Percentiles rank a stretch among this genome's conserved stretches.
Conservation (phyloP, 805 yeast genomes). For the Cyberlindnera mrakii region DNA sequence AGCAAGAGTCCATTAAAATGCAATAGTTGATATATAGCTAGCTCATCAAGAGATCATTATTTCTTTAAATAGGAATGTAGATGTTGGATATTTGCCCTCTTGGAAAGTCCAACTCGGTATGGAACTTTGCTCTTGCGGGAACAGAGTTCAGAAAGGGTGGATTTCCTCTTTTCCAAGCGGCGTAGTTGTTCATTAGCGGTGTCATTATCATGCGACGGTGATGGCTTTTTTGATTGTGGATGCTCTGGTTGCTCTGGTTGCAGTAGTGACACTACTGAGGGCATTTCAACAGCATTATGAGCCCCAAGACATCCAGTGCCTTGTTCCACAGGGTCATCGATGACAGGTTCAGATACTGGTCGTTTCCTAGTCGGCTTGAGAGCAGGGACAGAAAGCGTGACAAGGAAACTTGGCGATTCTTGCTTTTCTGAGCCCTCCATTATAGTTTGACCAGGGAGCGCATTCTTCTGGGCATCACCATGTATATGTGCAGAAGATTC, state of each 20-base stretch:
- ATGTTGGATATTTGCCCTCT: constrained; percentile 15
- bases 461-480: neutral
- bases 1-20: neutral
- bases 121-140: constrained; percentile 8
- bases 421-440: too few relatives aligned
- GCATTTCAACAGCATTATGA: too few relatives aligned
- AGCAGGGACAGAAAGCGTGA: too few relatives aligned
- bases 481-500: neutral
- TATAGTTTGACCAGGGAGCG: too few relatives aligned
- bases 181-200: neutral
- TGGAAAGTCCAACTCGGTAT: constrained; percentile 23
- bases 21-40: neutral
- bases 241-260: too few relatives aligned
- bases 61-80: constrained; percentile 15
- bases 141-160: constrained; percentile 12
- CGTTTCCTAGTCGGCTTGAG: too few relatives aligned
- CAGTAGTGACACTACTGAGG: too few relatives aligned
- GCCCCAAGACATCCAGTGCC: too few relatives aligned
- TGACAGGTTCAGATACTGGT: too few relatives aligned
- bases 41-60: neutral
- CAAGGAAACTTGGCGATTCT: too few relatives aligned
- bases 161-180: constrained; percentile 7
- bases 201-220: neutral
- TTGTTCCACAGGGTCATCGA: too few relatives aligned
- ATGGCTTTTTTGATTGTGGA: too few relatives aligned